phyloP scores from a whole-genome alignment of 345 rosid genomes.

The Lepidium africanum region DNA sequence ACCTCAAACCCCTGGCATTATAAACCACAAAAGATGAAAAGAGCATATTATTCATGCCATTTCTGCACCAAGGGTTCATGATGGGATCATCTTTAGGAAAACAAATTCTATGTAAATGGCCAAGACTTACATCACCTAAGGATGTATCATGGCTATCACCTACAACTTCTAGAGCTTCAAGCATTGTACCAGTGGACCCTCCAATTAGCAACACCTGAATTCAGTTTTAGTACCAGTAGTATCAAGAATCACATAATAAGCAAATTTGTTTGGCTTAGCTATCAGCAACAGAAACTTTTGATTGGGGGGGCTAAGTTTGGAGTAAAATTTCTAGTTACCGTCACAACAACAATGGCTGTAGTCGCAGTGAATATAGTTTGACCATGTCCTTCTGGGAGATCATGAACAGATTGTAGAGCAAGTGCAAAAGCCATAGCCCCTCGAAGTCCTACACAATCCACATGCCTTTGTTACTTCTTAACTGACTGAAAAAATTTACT shows the following conservation, averaged over 20 bases:
- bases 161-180: slow-evolving; percentile 84
- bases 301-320: not conserved
- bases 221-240: slow-evolving; percentile 11
- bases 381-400: slow-evolving; percentile 97
- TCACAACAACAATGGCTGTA: slow-evolving; percentile 90
- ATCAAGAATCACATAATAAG: slow-evolving; percentile 2
- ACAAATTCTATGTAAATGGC: not conserved
- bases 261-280: not conserved
- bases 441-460: slow-evolving; percentile 61
- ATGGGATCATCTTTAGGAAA: not conserved
- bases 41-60: not conserved
- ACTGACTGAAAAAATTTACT: not conserved
- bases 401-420: slow-evolving; percentile 96
- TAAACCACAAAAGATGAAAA: not conserved
- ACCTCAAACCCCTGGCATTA: slow-evolving; percentile 46
- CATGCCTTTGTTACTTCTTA: slow-evolving; percentile 12
- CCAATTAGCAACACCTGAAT: slow-evolving; percentile 80
- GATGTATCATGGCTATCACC: slow-evolving; percentile 68
- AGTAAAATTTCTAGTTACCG: slow-evolving; percentile 39
- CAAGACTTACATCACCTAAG: slow-evolving; percentile 61
- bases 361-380: slow-evolving; percentile 97
- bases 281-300: not conserved
- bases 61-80: not conserved
- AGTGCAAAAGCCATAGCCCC: slow-evolving; percentile 99
- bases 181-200: slow-evolving; percentile 98